Conservation (phyloP, 2,329 filamentous ascomycete species). For the Fusarium hainanense region DNA sequence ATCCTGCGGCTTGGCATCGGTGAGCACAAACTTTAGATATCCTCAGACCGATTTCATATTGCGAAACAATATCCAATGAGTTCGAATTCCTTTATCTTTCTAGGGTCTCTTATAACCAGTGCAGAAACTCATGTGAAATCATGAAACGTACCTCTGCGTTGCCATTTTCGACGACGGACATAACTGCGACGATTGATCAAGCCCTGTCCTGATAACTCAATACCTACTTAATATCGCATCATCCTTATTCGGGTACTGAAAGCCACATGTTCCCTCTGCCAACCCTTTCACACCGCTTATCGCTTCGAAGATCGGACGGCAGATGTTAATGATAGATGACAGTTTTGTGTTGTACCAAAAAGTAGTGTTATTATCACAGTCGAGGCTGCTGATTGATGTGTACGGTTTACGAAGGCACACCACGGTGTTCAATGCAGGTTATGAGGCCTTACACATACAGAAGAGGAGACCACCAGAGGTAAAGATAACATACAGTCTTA, state of each 20-base stretch:
- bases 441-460: conserved; percentile 13
- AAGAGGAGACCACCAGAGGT: not conserved
- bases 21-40: conserved; percentile 17
- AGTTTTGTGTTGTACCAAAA: conserved; percentile 3
- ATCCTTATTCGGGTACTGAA: not conserved
- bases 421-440: conserved; percentile 20
- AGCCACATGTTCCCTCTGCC: not conserved
- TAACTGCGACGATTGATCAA: not conserved
- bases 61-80: conserved; percentile 28
- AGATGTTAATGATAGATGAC: conserved; percentile 29
- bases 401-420: conserved; percentile 21
- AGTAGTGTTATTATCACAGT: conserved; percentile 11
- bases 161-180: not conserved
- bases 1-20: conserved; percentile 28
- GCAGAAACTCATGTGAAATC: conserved; percentile 18
- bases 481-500: conserved; percentile 34
- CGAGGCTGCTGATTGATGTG: conserved; percentile 1
- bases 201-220: not conserved
- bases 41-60: conserved; percentile 31
- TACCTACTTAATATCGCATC: conserved; percentile 18
- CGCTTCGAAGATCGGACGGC: conserved; percentile 23
- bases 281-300: conserved; percentile 28
- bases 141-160: not conserved
- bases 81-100: conserved; percentile 39
- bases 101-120: not conserved